A percentile compares a stretch with the other conserved stretches of the same genome.
Conservation (phyloP, 176 grass and related monocot species). For the Paspalum vaginatum region DNA sequence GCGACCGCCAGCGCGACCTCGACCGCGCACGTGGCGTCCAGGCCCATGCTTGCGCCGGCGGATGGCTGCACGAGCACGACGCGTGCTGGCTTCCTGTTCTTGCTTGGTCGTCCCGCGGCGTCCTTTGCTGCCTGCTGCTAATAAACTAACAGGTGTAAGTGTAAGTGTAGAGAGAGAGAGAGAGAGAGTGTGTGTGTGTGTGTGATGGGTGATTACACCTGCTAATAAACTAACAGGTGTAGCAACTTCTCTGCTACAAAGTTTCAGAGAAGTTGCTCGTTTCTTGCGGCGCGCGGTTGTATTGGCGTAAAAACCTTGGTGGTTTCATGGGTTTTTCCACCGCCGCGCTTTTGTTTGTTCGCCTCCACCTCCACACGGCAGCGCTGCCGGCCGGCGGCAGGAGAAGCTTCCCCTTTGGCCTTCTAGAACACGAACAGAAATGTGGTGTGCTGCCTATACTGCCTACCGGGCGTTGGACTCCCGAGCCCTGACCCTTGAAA, state of each 20-base stretch:
- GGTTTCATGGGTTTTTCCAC: not conserved
- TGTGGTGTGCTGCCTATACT: too few relatives aligned
- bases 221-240: too few relatives aligned
- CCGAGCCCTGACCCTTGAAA: not conserved
- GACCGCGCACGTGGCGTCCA: not conserved
- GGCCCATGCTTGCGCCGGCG: slow-evolving; percentile 2
- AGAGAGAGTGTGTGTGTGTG: not conserved
- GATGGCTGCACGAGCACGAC: not conserved
- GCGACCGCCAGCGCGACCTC: slow-evolving; percentile 22
- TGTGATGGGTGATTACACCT: too few relatives aligned
- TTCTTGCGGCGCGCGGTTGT: slow-evolving; percentile 3
- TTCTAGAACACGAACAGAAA: slow-evolving; percentile 23
- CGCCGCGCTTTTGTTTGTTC: not conserved
- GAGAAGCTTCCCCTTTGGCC: not conserved
- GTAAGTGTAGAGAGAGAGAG: not conserved
- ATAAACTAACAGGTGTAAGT: not conserved
- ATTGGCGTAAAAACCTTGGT: not conserved
- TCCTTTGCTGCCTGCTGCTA: not conserved
- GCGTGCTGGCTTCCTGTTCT: not conserved
- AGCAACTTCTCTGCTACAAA: too few relatives aligned
- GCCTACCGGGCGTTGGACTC: not conserved
- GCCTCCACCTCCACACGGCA: not conserved
- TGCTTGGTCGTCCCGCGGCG: not conserved
- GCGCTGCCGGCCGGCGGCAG: not conserved
- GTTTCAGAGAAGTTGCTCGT: not conserved